Evolutionary conservation across 805 yeast species (phyloP).

Genomic region (Ogataea degrootiae): DNA sequence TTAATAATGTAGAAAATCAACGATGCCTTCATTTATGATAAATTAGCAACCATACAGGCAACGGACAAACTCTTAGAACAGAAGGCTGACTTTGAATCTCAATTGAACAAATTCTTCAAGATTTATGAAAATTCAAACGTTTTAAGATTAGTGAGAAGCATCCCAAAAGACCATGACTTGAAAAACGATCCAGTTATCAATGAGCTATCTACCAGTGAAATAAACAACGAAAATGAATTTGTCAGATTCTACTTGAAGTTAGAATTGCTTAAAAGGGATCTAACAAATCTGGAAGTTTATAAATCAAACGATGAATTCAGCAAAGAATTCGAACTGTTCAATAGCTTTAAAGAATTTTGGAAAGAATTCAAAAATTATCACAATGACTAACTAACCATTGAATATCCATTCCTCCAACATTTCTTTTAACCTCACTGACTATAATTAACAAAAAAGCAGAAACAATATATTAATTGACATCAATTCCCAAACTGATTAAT

Average conservation of each 20-base stretch:
- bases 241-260: constrained; percentile 13
- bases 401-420: background rate
- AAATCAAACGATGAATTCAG: background rate
- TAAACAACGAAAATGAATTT: constrained; percentile 5
- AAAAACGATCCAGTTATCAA: constrained; percentile 8
- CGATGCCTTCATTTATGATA: background rate
- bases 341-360: constrained; percentile 14
- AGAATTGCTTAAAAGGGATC: constrained; percentile 14
- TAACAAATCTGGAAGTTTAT: constrained; percentile 2
- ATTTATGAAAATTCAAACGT: constrained; percentile 7
- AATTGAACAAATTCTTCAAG: constrained; percentile 4
- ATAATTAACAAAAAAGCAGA: too few species aligned
- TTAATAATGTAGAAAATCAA: background rate
- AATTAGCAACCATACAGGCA: background rate
- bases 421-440: too few species aligned
- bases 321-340: constrained; percentile 7
- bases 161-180: constrained; percentile 11
- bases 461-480: too few species aligned
- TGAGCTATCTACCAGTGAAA: constrained; percentile 5
- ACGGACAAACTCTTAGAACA: too few species aligned
- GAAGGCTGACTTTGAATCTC: constrained; percentile 1
- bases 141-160: constrained; percentile 5
- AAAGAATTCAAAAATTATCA: constrained; percentile 6
- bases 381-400: background rate
- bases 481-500: too few species aligned